A percentile compares a stretch with the other conserved stretches of the same genome.
Conservation (phyloP, 2,329 filamentous ascomycete genomes). For the Calonectria pteridis region DNA sequence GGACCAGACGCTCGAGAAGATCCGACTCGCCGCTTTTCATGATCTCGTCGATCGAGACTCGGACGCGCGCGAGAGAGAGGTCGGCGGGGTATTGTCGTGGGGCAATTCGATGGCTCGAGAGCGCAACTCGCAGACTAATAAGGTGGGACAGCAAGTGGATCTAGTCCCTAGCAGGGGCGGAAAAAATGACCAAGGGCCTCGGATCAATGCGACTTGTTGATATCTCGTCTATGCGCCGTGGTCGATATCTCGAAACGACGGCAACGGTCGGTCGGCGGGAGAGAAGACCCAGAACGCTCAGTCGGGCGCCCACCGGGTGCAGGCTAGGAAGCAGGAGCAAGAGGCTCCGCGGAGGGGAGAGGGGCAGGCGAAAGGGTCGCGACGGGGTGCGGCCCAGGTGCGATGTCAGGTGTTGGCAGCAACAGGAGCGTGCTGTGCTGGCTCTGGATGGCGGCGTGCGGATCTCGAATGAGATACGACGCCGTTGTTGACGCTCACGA, state of each 20-base stretch:
- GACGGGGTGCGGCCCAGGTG: neutral
- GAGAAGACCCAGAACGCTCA: neutral
- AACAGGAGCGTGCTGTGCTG: neutral
- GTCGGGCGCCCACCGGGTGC: neutral
- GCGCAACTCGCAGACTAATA: slow-evolving; percentile 35
- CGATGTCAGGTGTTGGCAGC: neutral
- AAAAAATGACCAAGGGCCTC: slow-evolving; percentile 17
- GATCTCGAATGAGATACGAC: slow-evolving; percentile 6
- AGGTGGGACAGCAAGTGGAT: slow-evolving; percentile 44
- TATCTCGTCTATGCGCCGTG: neutral
- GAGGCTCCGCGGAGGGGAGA: neutral
- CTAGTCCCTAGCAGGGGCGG: slow-evolving; percentile 41
- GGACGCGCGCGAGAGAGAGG: slow-evolving; percentile 10
- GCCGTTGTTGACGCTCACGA: neutral
- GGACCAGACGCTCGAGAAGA: slow-evolving; percentile 43
- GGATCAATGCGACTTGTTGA: slow-evolving; percentile 16
- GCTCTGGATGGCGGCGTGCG: neutral
- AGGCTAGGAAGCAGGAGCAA: neutral
- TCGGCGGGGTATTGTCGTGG: slow-evolving; percentile 28
- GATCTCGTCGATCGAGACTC: slow-evolving; percentile 40
- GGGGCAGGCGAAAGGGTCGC: neutral
- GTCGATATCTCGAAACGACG: slow-evolving; percentile 4
- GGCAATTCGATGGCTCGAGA: slow-evolving; percentile 33
- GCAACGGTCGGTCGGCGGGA: neutral
- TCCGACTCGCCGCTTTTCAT: slow-evolving; percentile 43